phyloP scores from a whole-genome alignment of 345 rosid species.

The Euphorbia peplus region DNA sequence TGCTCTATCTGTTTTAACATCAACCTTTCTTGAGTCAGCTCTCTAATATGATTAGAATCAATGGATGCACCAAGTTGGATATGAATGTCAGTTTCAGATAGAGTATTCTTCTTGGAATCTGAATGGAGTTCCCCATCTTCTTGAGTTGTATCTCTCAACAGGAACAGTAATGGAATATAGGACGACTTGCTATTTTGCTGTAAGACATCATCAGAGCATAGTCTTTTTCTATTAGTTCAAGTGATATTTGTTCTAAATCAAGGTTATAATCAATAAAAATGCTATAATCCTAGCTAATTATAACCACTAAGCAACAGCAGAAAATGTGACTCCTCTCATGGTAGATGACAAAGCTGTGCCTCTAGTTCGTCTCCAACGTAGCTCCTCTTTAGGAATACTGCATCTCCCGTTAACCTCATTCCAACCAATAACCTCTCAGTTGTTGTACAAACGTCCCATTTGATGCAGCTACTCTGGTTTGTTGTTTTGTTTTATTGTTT shows the following conservation, averaged over 20 bases:
- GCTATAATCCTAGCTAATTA: too few species aligned
- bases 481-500: too few species aligned
- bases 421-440: too few species aligned
- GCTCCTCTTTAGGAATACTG: too few species aligned
- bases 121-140: background rate
- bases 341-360: too few species aligned
- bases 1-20: conserved; percentile 18
- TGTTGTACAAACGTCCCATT: too few species aligned
- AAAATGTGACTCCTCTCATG: too few species aligned
- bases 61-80: background rate
- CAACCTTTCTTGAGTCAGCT: conserved; percentile 28
- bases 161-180: background rate
- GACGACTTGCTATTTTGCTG: background rate
- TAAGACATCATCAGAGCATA: background rate
- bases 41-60: conserved; percentile 5
- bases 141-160: background rate
- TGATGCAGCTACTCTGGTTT: too few species aligned
- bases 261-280: background rate
- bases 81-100: background rate
- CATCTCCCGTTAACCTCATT: too few species aligned
- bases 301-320: too few species aligned
- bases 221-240: background rate
- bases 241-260: background rate
- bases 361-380: too few species aligned
- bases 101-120: background rate